Base-by-base conservation (phyloP, 257 asterid species). In the Solanum ossicruentum region DNA sequence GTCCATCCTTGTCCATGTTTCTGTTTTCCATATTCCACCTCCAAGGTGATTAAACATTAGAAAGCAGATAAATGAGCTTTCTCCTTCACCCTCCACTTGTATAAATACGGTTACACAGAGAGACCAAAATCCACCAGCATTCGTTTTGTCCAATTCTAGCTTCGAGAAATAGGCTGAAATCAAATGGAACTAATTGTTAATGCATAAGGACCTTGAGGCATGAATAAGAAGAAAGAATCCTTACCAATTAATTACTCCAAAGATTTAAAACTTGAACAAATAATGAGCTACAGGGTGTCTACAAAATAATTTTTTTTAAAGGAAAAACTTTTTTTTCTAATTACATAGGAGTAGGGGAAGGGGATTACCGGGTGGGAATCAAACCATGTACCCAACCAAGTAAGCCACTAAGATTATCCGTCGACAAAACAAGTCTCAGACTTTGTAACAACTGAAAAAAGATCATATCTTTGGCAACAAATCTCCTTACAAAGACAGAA, bases 11-110 rank as follows among this genome's bases (percentile, higher is more conserved):
- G 84, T 86, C 89, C 91, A 39, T 72, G 86, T 82, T 86, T 45
- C 83, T 71, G 85, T 65, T 83, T 84, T 88, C 91, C 93, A 91
- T 93, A 83, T 86, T 91, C 88, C 82, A 70, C 87, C 88, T 85
- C 88, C 55, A 70, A 72, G 47, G 66, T 61, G 67, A 83, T 83
- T 87, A 88, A 86, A 85, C 91, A 87, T 89, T 69, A 85, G 84
- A 84, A 63, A 88, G 85, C 83, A 72, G 84, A 28, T 41, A 32
- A 56, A 71, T 32, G 17, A 51, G 56, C 49, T 69, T 52, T 65
- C 47, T 69, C 80, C 36, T 49, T 66, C 66, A 54, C 80, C 20
- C 66, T 66, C 49, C 4, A 39, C 81, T 3, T 4, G 55, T 83
- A 47, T 54, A 84, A 70, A 71, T 41, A 69, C 0, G n/a, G 17